phyloP scores from a whole-genome alignment of 148 eudicot genomes.

The Chenopodium berlandieri region DNA sequence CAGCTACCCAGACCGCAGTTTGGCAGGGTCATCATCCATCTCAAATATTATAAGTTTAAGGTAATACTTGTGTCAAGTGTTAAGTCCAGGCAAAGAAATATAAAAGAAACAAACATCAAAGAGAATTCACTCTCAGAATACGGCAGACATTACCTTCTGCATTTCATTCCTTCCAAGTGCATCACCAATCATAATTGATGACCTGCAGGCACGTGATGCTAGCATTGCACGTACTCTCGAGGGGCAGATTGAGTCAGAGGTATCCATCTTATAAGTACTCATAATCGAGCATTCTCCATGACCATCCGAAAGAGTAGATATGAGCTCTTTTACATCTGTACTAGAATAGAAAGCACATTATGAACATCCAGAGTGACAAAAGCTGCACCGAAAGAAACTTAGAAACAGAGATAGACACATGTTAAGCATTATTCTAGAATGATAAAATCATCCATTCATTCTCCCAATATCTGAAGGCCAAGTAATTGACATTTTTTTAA shows the following conservation, averaged over 20 bases:
- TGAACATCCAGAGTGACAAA: not conserved
- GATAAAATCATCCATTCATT: conserved; percentile 2
- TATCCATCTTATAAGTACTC: conserved; percentile 72
- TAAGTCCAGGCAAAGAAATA: not conserved
- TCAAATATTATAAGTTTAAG: not conserved
- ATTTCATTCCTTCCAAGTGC: conserved; percentile 91
- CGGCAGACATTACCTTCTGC: conserved; percentile 63
- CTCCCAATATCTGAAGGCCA: not conserved
- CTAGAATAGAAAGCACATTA: conserved; percentile 12
- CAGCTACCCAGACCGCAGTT: not conserved
- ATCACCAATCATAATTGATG: conserved; percentile 93
- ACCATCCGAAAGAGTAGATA: conserved; percentile 79
- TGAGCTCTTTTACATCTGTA: conserved; percentile 91
- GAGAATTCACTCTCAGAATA: not conserved
- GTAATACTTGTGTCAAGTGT: not conserved
- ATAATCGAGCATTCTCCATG: conserved; percentile 82
- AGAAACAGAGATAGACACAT: not conserved
- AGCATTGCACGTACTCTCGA: conserved; percentile 93
- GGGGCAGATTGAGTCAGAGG: conserved; percentile 83
- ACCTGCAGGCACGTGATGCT: conserved; percentile 97
- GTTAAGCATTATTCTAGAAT: not conserved
- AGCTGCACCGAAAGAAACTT: not conserved
- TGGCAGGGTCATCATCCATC: not conserved
- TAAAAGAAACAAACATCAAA: not conserved
- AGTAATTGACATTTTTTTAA: not conserved